Base-by-base conservation (phyloP, 2,329 filamentous ascomycete genomes). In the Pezicula rhizophila region DNA sequence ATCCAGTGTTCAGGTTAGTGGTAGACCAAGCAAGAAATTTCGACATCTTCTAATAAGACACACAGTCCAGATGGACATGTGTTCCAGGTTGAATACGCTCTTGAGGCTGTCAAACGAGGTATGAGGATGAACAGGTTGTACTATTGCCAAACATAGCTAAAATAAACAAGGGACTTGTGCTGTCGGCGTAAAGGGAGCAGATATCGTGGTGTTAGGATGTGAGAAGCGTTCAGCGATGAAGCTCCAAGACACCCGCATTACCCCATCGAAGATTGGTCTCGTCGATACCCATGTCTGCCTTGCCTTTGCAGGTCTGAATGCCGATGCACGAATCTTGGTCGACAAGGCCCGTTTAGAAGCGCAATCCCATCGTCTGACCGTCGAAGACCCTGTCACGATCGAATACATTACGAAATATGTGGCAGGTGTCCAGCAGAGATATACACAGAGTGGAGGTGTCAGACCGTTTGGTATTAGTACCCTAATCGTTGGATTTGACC, bases 401-500 rank as follows among this genome's bases (percentile, higher is more conserved):
- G 93, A 99, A 74, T 99, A 99, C 78, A 96, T 99, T 67, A 97
- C 93, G 64, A 97, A 99, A 77, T 96, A 97, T 65, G 87, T 99
- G 56, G 93, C 93, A 47, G 89, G 92, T 49, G 93, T 99, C 60
- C 93, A 99, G 78, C 93, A 99, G 77, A 84, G 90, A 70, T 99
- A 99, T 78, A 99, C 93, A 42, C 93, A 99, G 77, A 95, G 90
- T 65, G 93, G 93, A 75, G 93, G 93, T 79, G 93, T 99, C 46
- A 79, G 93, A 64, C 93, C 93, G n/a, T 99, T 99, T 66, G 93
- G 93, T 54, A 96, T 99, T 69, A 96, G 90, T 75, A 97, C 92
- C 37, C 77, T 99, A 67, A 90, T 99, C 61, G 92, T 99, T 54
- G 93, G 93, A n/a, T 99, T 99, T 66, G 93, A 99, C 74, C 88